phyloP scores from a whole-genome alignment of 164 flowering plant genomes.

The Cinnamomum micranthum region DNA sequence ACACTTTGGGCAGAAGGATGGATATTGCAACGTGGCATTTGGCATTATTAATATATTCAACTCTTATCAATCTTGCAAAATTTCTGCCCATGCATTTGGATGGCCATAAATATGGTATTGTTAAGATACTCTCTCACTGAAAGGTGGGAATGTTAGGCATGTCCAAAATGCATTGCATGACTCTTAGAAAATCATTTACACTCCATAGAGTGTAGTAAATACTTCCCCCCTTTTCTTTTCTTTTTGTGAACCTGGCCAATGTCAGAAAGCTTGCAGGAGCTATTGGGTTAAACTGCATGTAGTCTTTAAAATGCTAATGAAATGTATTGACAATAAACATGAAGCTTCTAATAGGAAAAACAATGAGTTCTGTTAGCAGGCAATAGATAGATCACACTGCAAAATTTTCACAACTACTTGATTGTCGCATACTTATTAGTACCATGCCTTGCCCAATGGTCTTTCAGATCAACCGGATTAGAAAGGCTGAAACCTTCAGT shows the following conservation, averaged over 20 bases:
- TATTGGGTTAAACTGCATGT: background rate
- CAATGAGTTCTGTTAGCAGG: background rate
- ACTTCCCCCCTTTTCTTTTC: no score
- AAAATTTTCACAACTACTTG: conserved; percentile 22
- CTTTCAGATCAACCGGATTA: conserved; percentile 45
- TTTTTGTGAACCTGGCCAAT: background rate
- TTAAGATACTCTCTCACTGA: background rate
- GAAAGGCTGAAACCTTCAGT: conserved; percentile 45
- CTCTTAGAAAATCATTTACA: background rate
- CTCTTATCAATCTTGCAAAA: background rate
- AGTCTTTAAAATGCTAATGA: conserved; percentile 9
- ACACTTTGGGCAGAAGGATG: no score
- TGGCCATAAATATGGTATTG: background rate
- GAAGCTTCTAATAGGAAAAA: conserved; percentile 1
- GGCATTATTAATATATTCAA: no score
- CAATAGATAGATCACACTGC: conserved; percentile 1
- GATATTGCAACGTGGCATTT: no score
- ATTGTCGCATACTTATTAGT: conserved; percentile 56
- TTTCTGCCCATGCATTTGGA: background rate
- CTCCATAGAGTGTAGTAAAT: background rate
- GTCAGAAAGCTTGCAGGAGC: background rate
- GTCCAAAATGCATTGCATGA: background rate
- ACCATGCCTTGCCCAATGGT: conserved; percentile 62
- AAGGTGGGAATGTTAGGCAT: background rate
- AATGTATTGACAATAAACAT: conserved; percentile 5